Evolutionary conservation across 768 basidiomycete genomes (phyloP), one percentile per base, ranked within the genome.

Genomic region (Russula foetens): DNA sequence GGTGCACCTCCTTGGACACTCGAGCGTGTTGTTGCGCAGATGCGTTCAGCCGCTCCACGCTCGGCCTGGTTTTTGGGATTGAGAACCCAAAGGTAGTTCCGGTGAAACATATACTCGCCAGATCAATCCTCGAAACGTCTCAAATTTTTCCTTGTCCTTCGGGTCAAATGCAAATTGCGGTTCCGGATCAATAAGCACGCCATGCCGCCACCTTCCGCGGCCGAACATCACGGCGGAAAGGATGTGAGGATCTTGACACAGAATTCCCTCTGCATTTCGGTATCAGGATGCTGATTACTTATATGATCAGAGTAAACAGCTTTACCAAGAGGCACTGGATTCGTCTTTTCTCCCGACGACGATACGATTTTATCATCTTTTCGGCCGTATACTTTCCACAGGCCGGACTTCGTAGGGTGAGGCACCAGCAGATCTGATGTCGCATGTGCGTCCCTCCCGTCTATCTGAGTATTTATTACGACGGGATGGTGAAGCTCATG

Each of bases 1-100:
- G 52, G 59, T 66, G 45, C 12, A 75, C 76, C 73, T 79, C 77
- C 60, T 78, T 79, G 69, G 79, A 79, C 4, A 81, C 65, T n/a
- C 77, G 67, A 0, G 77, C 78, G 62, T 80, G 78, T 33, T 71
- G 67, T 8, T 79, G 79, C 0, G 78, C 77, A 53, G 67, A 73
- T n/a, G 62, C 62, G 57, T 80, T 81, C 53, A 75, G 68, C 47
- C 71, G 62, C 56, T 79, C 73, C 4, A 79, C 69, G 8, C 71
- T 76, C 0, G 75, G 70, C 77, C 76, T 79, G 33, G 15, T 15
- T 44, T n/a, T 29, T 51, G n/a, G 26, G 38, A n/a, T 23, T 17
- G 31, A 50, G 43, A 50, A 35, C n/a, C 11, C 21, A 56, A 46
- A 4, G 2, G 23, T 8, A 29, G 5, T 12, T 19, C 45, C n/a